A percentile compares a stretch with the other conserved stretches of the same genome.
These are phyloP conservation scores for Cordyceps farinosa DNA, from an alignment of 2,329 filamentous ascomycete genomes.

Conservation along the genomic window DNA sequence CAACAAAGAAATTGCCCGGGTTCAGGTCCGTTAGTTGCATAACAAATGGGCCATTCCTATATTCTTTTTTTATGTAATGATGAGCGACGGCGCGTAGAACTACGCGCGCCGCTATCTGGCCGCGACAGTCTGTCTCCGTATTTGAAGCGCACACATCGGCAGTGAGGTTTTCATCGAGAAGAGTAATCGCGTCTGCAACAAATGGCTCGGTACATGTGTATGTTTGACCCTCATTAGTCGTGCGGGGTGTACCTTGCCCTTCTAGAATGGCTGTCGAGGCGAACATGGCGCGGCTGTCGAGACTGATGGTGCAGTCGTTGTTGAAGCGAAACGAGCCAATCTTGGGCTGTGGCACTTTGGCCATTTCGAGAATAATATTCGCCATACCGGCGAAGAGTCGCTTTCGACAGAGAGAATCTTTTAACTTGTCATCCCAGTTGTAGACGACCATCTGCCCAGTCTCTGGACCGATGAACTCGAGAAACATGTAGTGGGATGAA, in stretches of 20 bases:
- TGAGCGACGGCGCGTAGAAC: conserved; percentile 27
- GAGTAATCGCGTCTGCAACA: conserved; percentile 25
- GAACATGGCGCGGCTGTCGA: conserved; percentile 32
- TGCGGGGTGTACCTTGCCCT: conserved; percentile 31
- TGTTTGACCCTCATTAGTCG: conserved; percentile 28
- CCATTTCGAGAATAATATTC: neutral
- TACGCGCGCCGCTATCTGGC: conserved; percentile 27
- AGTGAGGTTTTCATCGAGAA: conserved; percentile 26
- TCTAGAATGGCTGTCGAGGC: conserved; percentile 30
- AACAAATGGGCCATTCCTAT: conserved; percentile 27
- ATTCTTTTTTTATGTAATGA: conserved; percentile 24
- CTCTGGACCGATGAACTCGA: neutral
- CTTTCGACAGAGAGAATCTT: neutral
- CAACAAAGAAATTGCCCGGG: conserved; percentile 34
- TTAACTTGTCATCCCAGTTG: neutral
- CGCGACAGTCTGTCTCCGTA: conserved; percentile 26
- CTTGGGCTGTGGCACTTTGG: conserved; percentile 25
- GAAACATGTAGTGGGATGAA: neutral
- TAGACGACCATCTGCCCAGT: neutral
- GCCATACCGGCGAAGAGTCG: neutral
- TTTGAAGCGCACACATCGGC: conserved; percentile 25
- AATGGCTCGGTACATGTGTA: conserved; percentile 30
- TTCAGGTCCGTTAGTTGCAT: conserved; percentile 32
- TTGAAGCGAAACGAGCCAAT: conserved; percentile 30
- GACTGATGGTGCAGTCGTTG: conserved; percentile 29